Evolutionary conservation across 805 yeast species (phyloP).

Genomic region (Lipomyces oligophaga): DNA sequence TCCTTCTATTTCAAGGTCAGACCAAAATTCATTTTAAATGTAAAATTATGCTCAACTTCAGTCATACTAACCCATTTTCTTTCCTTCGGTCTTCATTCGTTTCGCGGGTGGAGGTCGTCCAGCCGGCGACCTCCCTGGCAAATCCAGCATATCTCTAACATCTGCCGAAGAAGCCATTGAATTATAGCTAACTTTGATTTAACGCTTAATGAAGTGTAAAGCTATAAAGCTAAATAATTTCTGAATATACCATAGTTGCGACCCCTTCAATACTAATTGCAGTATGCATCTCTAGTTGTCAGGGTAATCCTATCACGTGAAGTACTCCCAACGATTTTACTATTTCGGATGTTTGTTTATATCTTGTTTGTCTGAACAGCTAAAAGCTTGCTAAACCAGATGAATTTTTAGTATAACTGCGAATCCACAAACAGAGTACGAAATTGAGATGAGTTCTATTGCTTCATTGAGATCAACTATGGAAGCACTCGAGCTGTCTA

Average conservation of each 20-base stretch:
- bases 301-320: too few species aligned
- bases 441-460: conserved; percentile 13
- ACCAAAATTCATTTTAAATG: not conserved
- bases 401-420: too few species aligned
- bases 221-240: not conserved
- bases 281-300: too few species aligned
- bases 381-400: too few species aligned
- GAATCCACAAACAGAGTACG: too few species aligned
- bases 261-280: too few species aligned
- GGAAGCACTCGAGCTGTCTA: conserved; percentile 5
- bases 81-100: conserved; percentile 35
- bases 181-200: not conserved
- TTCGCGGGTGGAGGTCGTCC: conserved; percentile 28
- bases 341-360: too few species aligned
- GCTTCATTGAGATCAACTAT: conserved; percentile 7
- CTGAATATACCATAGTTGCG: too few species aligned
- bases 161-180: conserved; percentile 35
- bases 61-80: conserved; percentile 17
- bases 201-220: not conserved
- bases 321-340: too few species aligned
- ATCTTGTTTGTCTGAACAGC: too few species aligned
- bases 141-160: conserved; percentile 35
- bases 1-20: conserved; percentile 44
- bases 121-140: conserved; percentile 28
- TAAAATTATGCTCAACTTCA: not conserved